These are phyloP conservation scores for Vitis cinerea DNA, from an alignment of 164 flowering plant genomes.

Conservation along the genomic window DNA sequence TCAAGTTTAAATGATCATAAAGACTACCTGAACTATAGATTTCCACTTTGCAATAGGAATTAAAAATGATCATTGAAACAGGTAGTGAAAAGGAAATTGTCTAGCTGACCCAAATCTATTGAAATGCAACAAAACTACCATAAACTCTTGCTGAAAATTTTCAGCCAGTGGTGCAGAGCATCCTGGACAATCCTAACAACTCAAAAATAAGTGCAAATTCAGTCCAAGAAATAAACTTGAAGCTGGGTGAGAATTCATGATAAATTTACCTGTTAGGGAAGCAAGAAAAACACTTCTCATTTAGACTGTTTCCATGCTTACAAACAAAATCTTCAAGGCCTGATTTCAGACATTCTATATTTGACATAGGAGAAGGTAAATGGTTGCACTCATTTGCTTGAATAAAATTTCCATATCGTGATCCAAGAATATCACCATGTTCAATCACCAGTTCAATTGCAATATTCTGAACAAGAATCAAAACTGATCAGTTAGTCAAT, in stretches of 20 bases:
- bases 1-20: not conserved
- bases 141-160: not conserved
- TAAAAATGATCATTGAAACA: not conserved
- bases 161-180: not conserved
- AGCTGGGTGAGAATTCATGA: not conserved
- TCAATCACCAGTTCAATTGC: constrained; percentile 56
- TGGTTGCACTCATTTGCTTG: constrained; percentile 34
- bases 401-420: constrained; percentile 32
- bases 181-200: not conserved
- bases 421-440: constrained; percentile 21
- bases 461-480: constrained; percentile 44
- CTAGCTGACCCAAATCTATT: not conserved
- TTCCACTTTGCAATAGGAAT: not conserved
- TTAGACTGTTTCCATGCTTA: constrained; percentile 53
- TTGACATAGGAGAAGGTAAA: constrained; percentile 31
- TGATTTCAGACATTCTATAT: constrained; percentile 47
- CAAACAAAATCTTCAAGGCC: constrained; percentile 68
- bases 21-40: not conserved
- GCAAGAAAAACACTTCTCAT: constrained; percentile 48
- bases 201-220: not conserved
- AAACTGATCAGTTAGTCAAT: constrained; percentile 7
- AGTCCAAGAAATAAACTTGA: not conserved
- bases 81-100: not conserved
- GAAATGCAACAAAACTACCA: not conserved
- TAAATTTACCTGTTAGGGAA: constrained; percentile 48